phyloP scores from a whole-genome alignment of 768 basidiomycete genomes.

The Guyanaporus albipodus region DNA sequence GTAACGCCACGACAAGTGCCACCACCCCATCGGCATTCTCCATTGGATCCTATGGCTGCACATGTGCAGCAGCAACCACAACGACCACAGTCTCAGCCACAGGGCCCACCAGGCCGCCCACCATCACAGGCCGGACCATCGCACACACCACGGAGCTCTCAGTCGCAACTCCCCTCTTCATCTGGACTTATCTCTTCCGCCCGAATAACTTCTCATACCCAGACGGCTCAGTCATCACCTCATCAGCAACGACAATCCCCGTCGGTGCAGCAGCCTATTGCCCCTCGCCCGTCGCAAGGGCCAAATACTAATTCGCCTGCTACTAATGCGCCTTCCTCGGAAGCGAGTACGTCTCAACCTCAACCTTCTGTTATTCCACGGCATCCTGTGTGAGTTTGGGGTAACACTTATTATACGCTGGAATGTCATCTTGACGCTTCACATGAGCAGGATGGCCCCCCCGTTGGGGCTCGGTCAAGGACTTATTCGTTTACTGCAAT shows the following conservation, averaged over 20 bases:
- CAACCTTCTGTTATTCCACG: slow-evolving; percentile 27
- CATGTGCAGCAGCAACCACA: slow-evolving; percentile 39
- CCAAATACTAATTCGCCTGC: slow-evolving; percentile 21
- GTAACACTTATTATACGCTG: neutral
- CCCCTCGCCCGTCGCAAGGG: slow-evolving; percentile 35
- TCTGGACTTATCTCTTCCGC: slow-evolving; percentile 24
- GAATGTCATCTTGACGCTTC: slow-evolving; percentile 14
- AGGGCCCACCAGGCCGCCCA: slow-evolving; percentile 44
- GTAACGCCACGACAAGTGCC: slow-evolving; percentile 33
- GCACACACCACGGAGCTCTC: slow-evolving; percentile 43
- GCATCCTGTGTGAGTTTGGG: slow-evolving; percentile 31
- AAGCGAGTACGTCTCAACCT: slow-evolving; percentile 32
- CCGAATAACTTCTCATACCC: slow-evolving; percentile 37
- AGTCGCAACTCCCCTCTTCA: slow-evolving; percentile 33
- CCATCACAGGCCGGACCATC: slow-evolving; percentile 48
- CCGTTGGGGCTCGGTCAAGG: slow-evolving; percentile 59
- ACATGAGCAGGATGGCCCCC: slow-evolving; percentile 28
- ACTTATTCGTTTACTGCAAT: slow-evolving; percentile 59
- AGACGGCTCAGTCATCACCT: slow-evolving; percentile 30
- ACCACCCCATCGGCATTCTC: slow-evolving; percentile 43
- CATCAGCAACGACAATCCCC: slow-evolving; percentile 33
- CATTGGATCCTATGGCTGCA: slow-evolving; percentile 42
- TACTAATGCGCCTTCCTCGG: slow-evolving; percentile 23
- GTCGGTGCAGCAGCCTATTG: slow-evolving; percentile 34
- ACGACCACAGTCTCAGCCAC: slow-evolving; percentile 61